Base-by-base conservation (phyloP, 164 flowering plant genomes). In the Liquidambar formosana region DNA sequence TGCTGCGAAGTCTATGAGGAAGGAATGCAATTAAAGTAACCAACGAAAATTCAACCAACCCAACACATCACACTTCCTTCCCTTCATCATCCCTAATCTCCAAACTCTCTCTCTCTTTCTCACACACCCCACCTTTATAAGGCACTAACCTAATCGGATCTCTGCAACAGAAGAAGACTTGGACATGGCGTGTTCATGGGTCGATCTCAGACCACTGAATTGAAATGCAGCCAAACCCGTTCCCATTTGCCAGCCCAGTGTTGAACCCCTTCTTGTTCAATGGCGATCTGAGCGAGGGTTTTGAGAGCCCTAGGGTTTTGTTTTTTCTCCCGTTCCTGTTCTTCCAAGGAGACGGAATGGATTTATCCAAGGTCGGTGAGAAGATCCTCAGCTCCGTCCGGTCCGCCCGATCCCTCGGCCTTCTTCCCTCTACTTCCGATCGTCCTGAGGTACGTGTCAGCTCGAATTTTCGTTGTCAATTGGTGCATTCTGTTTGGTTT, bases 291-390 rank as follows among this genome's bases (percentile, higher is more conserved):
- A 82, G 81, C 71, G 85, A 75, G 41, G 86, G 87, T 1, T 79
- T 84, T 57, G 89, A 82, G 69, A 70, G 78, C 56, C 82, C 97
- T 69, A 81, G 92, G 79, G 79, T 77, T 71, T 78, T 88, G 61
- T 82, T 89, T 73, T 71, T 89, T 65, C 81, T 82, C 59, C 88
- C 95, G 33, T 72, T 86, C 61, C 77, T 89, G 58, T 78, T 89
- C 43, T 79, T 78, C 64, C 96, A 83, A 69, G 88, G 89, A 53
- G 92, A 81, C 54, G 88, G 78, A 59, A 96, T 96, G 98, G 99
- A 96, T 83, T 83, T 96, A 58, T 86, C 98, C 21, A 93, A 84
- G 69, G 96, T 93, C 22, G 98, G 99, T 5, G 99, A 93, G 86
- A 93, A 86, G 86, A 80, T 96, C 57, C 77, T 96, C 62, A 90